Base-by-base conservation (phyloP, 306 rosid genomes). In the Vigna mungo region DNA sequence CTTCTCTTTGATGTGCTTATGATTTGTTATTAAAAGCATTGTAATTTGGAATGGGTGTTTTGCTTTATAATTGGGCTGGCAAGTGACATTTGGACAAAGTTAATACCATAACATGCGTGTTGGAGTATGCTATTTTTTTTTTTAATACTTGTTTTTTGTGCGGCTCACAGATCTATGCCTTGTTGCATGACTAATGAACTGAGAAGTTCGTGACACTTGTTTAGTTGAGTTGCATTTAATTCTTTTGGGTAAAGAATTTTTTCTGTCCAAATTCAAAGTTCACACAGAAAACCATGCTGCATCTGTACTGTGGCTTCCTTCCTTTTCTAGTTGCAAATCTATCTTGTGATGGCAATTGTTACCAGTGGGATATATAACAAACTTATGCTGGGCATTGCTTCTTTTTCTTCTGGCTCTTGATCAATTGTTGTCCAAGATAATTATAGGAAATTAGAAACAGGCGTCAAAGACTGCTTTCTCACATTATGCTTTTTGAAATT, bases 151-250 rank as follows among this genome's bases (percentile, higher is more conserved):
- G 63, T 51, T 18, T 25, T 63, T 36, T 61, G 68, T 62, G 41
- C 11, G 34, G 62, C 32, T 60, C 47, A 27, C 62, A 18, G 85
- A 68, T 73, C 21, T 71, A 69, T 75, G 47, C 72, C 70, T 71
- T 80, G 81, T 79, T 81, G 44, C 13, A 55, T 71, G 80, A 84
- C 65, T 68, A 83, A 51, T 73, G 77, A 81, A 70, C 32, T 51
- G 79, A 32, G 49, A 78, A 78, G 62, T 59, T 25, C 39, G 46
- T 68, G 82, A n/a, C 59, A 36, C 25, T 68, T 78, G 63, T 58
- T 79, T 44, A 34, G 47, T 23, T 59, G 71, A 78, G 62, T 47
- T 64, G 46, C 71, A 43, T 59, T 13, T 73, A 59, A 55, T 48
- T 80, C 74, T 27, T 77, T 78, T 44, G 61, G 74, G 39, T 75